Percentiles rank a stretch among this genome's conserved stretches.
These are phyloP conservation scores for Russula emetica DNA, from an alignment of 768 basidiomycete species.

Conservation along the genomic window DNA sequence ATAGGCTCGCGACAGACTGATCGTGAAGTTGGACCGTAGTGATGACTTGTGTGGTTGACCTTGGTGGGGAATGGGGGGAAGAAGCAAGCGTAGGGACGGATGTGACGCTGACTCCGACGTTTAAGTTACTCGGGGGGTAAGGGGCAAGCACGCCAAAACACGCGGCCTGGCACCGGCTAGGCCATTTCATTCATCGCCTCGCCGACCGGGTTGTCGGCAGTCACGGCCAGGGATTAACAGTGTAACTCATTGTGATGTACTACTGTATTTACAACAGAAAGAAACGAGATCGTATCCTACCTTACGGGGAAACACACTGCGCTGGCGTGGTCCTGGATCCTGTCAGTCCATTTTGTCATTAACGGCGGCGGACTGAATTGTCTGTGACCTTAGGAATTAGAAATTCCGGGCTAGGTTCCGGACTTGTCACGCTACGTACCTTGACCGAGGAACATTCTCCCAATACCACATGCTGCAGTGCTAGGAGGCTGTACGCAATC, in stretches of 20 bases:
- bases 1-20: neutral
- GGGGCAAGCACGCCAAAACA: neutral
- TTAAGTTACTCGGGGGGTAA: no score
- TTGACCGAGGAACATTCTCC: neutral
- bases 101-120: no score
- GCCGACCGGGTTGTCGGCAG: neutral
- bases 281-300: neutral
- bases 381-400: no score
- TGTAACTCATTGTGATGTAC: neutral
- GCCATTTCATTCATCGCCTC: neutral
- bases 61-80: neutral
- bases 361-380: neutral
- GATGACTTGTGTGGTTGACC: neutral
- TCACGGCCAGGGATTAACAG: neutral
- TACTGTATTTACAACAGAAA: neutral
- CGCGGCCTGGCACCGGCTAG: no score
- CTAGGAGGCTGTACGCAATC: neutral
- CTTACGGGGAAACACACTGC: neutral
- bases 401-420: no score
- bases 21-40: neutral
- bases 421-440: no score
- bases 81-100: neutral
- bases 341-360: neutral
- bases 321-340: no score
- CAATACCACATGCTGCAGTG: neutral